A percentile compares a stretch with the other conserved stretches of the same genome.
Conservation (phyloP, 106 monocot species). For the Acanthochlamys bracteata region DNA sequence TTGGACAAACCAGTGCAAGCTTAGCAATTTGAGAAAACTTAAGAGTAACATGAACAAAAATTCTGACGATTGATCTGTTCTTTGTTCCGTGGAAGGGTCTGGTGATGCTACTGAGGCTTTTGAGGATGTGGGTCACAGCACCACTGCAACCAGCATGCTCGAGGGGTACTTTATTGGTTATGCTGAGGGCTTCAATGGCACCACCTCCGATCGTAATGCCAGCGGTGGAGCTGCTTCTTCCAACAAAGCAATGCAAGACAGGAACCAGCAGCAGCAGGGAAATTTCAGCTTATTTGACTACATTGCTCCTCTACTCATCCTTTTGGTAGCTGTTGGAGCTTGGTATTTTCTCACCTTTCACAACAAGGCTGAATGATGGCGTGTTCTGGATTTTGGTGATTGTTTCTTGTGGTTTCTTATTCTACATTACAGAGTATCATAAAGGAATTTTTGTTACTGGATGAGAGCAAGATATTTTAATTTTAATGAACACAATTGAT, state of each 20-base stretch:
- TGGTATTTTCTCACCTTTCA: conserved; percentile 50
- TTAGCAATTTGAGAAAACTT: too few species aligned
- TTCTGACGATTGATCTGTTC: not conserved
- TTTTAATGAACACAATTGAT: too few species aligned
- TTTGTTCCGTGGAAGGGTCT: conserved; percentile 13
- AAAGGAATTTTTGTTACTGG: too few species aligned
- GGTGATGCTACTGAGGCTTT: conserved; percentile 90
- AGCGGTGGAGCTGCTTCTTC: not conserved
- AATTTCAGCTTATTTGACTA: conserved; percentile 22
- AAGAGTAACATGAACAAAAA: too few species aligned
- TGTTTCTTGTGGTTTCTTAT: not conserved
- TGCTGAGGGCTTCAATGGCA: conserved; percentile 1
- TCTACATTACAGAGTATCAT: too few species aligned
- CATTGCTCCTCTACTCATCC: conserved; percentile 28
- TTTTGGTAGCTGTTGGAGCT: conserved; percentile 32
- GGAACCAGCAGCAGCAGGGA: not conserved
- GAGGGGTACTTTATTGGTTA: conserved; percentile 51
- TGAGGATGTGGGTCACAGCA: conserved; percentile 91
- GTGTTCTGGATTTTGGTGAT: not conserved
- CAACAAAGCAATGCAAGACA: not conserved
- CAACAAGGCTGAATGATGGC: conserved; percentile 12
- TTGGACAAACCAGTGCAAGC: too few species aligned
- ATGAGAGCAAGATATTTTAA: too few species aligned
- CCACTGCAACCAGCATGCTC: conserved; percentile 63
- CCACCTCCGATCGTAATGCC: not conserved